Percentiles rank a stretch among this genome's conserved stretches.
These are phyloP conservation scores for Leishmania lainsoni DNA, from an alignment of 208 protist species.

Conservation along the genomic window DNA sequence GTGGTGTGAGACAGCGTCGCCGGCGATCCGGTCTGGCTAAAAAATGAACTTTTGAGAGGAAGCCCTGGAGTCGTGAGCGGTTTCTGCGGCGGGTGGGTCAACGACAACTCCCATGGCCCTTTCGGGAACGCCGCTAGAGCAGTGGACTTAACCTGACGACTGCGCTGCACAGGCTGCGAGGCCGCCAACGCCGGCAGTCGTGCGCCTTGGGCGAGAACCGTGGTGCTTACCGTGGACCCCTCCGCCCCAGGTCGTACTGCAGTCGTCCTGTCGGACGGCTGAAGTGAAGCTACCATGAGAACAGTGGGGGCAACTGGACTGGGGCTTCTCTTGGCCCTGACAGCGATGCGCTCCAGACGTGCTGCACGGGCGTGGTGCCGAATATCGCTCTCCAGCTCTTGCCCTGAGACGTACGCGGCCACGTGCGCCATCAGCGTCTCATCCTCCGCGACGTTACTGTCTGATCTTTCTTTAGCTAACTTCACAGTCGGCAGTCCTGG, in stretches of 20 bases:
- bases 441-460: not conserved
- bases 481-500: not conserved
- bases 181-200: constrained; percentile 3
- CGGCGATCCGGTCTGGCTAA: not conserved
- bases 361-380: constrained; percentile 26
- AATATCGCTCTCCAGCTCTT: constrained; percentile 61
- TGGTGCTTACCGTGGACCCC: not conserved
- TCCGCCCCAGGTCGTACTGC: not conserved
- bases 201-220: not conserved
- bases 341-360: constrained; percentile 7
- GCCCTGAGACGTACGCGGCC: constrained; percentile 12
- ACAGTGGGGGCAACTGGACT: not conserved
- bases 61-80: not conserved
- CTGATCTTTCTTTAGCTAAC: not conserved
- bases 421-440: constrained; percentile 2
- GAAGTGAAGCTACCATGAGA: too few species aligned
- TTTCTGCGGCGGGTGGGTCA: constrained; percentile 11
- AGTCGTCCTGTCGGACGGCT: not conserved
- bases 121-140: not conserved
- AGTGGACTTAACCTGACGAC: not conserved
- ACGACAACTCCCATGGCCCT: constrained; percentile 18
- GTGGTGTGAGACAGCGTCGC: not conserved
- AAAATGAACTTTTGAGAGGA: not conserved
- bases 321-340: not conserved
- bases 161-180: not conserved